Evolutionary conservation across 176 grass and related monocot genomes (phyloP).

Genomic region (bread wheat (Triticum aestivum)): DNA sequence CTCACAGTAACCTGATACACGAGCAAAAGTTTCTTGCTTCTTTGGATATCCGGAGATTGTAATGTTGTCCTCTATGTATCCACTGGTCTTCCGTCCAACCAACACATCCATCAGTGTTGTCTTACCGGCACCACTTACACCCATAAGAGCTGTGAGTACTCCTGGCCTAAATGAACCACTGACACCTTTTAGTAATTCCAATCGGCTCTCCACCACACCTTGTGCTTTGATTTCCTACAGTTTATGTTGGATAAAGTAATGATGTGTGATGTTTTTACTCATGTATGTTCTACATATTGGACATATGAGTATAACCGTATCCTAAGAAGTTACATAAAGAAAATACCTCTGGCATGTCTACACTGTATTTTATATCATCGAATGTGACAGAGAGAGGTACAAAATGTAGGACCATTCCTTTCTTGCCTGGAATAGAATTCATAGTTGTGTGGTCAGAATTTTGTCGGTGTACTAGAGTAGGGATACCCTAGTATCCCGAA

Average conservation of each 20-base stretch:
- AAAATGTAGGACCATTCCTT: conserved; percentile 90
- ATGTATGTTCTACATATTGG: background rate
- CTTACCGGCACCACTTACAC: no score
- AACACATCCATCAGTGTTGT: no score
- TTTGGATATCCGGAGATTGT: no score
- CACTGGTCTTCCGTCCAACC: no score
- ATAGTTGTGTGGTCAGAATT: conserved; percentile 15
- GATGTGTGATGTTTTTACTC: background rate
- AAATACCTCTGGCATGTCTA: conserved; percentile 79
- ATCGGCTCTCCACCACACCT: conserved; percentile 43
- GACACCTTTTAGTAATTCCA: no score
- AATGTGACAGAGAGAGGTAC: conserved; percentile 62
- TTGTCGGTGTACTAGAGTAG: background rate
- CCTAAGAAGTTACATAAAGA: background rate
- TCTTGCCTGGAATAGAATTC: conserved; percentile 41
- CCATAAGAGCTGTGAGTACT: no score
- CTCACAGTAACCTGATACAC: no score
- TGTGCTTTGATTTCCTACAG: conserved; percentile 77
- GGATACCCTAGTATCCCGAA: no score
- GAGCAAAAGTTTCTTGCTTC: no score
- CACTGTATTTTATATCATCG: conserved; percentile 68
- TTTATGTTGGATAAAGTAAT: conserved; percentile 13
- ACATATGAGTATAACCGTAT: background rate
- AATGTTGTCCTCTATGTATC: no score
- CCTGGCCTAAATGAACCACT: no score